Evolutionary conservation across 1,139 yeast species (phyloP).

Genomic region (Taphrina deformans): DNA sequence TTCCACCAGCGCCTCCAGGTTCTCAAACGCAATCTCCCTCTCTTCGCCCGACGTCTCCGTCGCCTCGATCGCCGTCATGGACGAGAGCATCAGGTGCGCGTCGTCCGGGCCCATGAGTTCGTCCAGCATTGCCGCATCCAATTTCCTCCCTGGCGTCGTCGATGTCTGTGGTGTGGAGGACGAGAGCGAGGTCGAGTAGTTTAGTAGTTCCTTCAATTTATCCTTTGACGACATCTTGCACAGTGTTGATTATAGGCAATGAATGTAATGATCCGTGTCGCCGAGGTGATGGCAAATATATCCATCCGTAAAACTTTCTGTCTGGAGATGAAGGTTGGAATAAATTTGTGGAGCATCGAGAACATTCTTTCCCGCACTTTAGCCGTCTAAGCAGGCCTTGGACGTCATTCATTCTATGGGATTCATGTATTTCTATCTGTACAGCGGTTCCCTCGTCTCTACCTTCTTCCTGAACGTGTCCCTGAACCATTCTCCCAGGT

Average conservation of each 20-base stretch:
- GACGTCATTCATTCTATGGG: no score
- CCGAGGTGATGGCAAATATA: background rate
- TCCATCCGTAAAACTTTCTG: background rate
- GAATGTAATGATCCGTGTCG: background rate
- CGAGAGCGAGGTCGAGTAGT: slow-evolving; percentile 17
- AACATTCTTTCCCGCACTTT: slow-evolving; percentile 6
- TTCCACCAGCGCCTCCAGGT: slow-evolving; percentile 91
- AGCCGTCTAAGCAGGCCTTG: background rate
- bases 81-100: slow-evolving; percentile 77
- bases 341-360: slow-evolving; percentile 12
- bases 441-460: slow-evolving; percentile 2
- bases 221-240: background rate
- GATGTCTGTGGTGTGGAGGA: background rate
- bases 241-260: background rate
- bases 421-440: no score
- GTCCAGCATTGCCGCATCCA: slow-evolving; percentile 70
- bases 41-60: slow-evolving; percentile 60
- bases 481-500: slow-evolving; percentile 23
- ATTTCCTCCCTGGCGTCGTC: background rate
- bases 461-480: slow-evolving; percentile 20
- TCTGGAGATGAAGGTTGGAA: background rate
- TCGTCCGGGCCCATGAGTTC: slow-evolving; percentile 86
- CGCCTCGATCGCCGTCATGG: slow-evolving; percentile 63
- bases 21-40: slow-evolving; percentile 77
- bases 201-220: slow-evolving; percentile 5